Conservation (phyloP, 345 rosid species). For the Arabidopsis arenosa region DNA sequence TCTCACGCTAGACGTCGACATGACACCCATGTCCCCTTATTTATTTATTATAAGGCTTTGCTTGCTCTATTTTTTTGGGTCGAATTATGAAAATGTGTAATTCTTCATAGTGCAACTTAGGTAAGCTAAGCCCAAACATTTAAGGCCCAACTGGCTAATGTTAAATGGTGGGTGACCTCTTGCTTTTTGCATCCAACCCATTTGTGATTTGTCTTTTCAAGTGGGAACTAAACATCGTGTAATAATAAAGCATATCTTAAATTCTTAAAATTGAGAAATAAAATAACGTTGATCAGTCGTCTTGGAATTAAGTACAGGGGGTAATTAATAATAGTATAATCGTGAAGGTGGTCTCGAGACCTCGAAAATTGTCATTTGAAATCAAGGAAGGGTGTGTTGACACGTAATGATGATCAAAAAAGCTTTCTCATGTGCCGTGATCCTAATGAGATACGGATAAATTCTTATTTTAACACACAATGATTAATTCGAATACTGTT, state of each 20-base stretch:
- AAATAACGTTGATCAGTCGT: not conserved
- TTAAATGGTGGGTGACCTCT: not conserved
- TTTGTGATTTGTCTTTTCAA: not conserved
- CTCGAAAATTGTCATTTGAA: constrained; percentile 25
- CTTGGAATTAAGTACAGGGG: not conserved
- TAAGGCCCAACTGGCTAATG: not conserved
- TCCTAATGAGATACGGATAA: constrained; percentile 40
- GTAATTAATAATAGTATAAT: constrained; percentile 4
- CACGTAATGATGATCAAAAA: constrained; percentile 44
- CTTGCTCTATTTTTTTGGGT: not conserved
- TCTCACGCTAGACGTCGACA: constrained; percentile 17
- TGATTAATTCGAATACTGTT: not conserved
- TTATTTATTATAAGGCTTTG: not conserved
- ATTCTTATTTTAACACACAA: constrained; percentile 20
- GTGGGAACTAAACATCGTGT: not conserved
- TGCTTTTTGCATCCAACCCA: not conserved
- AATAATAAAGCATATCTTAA: no score
- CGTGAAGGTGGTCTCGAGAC: constrained; percentile 31
- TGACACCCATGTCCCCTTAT: not conserved
- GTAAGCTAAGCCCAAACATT: not conserved
- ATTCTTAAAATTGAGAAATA: not conserved
- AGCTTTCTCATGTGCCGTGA: constrained; percentile 40
- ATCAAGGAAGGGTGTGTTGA: constrained; percentile 33
- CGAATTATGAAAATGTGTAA: not conserved
- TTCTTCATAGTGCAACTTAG: not conserved